Evolutionary conservation across 2,329 filamentous ascomycete genomes (phyloP), one percentile per base, ranked within the genome.

Genomic region (Diaporthe sp.): DNA sequence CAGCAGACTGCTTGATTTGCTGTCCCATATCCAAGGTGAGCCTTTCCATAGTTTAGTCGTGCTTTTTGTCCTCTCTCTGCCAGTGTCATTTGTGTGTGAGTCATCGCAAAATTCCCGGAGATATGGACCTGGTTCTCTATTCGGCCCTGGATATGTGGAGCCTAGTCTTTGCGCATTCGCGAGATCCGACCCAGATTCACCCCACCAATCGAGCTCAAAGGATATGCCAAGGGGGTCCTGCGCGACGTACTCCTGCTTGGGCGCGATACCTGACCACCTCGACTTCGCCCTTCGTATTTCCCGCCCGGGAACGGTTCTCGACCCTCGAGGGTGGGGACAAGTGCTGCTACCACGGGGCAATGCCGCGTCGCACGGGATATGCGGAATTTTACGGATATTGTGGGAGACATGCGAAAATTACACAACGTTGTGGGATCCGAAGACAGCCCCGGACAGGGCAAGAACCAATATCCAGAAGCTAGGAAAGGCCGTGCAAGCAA

Each of bases 41-140:
- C 71, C 13, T 68, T 69, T 37, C 19, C 12, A n/a, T 46, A 55
- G n/a, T 55, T n/a, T 61, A 19, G 25, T 73, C 53, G 59, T 34
- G n/a, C n/a, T 61, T 12, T 39, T 73, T 53, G 13, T 53, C 19
- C 15, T 17, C 39, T 61, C n/a, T 67, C 58, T 57, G 62, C 57
- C 57, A 19, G 13, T 71, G 49, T 58, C 46, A 49, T 65, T 58
- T 55, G 10, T 71, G 72, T 39, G 73, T 73, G 73, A 73, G 75
- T 73, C 75, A 73, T 77, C 61, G 34, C 62, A 70, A 70, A 75
- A 58, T 73, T 65, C 70, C 75, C 57, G 75, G 73, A 75, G 42
- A 67, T 59, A 59, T 67, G 68, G 69, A 59, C 62, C 57, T 55
- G 62, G 59, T 71, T 55, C 69, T 75, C 62, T 53, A 72, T 53